phyloP scores from a whole-genome alignment of 176 grass and related monocot genomes.

The Paspalum notatum region DNA sequence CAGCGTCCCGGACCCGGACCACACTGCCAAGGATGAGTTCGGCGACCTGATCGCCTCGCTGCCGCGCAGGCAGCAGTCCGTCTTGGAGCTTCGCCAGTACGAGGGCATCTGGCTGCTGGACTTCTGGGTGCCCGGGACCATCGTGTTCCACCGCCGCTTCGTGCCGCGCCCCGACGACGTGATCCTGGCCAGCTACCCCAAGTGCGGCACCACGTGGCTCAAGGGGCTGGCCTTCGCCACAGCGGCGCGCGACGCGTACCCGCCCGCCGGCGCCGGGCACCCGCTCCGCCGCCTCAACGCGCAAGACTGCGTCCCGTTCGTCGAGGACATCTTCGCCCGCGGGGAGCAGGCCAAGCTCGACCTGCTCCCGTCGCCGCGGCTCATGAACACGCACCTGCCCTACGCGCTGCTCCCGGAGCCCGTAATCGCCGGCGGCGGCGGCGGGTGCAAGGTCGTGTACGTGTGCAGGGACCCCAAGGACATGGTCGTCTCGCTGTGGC shows the following conservation, averaged over 20 bases:
- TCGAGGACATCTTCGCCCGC: conserved; percentile 37
- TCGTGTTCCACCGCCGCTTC: conserved; percentile 41
- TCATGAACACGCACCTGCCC: conserved; percentile 69
- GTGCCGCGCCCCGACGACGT: conserved; percentile 41
- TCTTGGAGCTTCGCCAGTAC: conserved; percentile 15
- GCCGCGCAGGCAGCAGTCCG: neutral
- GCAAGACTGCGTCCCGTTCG: conserved; percentile 52
- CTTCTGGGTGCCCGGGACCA: conserved; percentile 19
- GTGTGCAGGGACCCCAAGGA: conserved; percentile 55
- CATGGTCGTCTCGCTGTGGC: conserved; percentile 40
- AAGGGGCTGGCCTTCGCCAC: conserved; percentile 41
- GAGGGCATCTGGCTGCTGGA: conserved; percentile 38
- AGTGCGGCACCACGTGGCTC: conserved; percentile 52
- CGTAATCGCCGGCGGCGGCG: neutral
- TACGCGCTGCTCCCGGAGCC: conserved; percentile 38
- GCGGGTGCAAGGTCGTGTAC: conserved; percentile 47
- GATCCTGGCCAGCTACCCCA: conserved; percentile 48
- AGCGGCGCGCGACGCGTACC: conserved; percentile 23
- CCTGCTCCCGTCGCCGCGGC: conserved; percentile 43
- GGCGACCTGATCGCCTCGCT: conserved; percentile 29
- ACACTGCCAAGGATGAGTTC: conserved; percentile 19
- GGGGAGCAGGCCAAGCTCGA: conserved; percentile 36
- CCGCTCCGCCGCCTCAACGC: conserved; percentile 59
- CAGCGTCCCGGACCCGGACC: neutral
- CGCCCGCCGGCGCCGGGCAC: neutral